A percentile compares a stretch with the other conserved stretches of the same genome.
Conservation (phyloP, 2,329 filamentous ascomycete genomes). For the Oidium heveae region DNA sequence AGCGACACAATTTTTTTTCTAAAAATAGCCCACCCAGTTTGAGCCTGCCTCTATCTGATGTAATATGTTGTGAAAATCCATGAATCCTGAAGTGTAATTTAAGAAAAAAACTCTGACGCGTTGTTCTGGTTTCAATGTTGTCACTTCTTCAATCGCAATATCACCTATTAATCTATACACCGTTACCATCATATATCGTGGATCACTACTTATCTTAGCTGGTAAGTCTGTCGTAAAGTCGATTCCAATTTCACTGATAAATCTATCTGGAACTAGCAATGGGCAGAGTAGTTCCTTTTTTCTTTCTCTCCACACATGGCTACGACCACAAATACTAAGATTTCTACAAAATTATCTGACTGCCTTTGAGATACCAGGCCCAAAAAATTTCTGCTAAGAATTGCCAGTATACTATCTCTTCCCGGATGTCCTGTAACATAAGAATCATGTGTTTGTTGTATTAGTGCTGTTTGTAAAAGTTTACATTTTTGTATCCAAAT, state of each 20-base stretch:
- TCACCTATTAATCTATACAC: background rate
- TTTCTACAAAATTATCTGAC: background rate
- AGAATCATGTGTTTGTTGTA: background rate
- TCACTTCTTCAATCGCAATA: background rate
- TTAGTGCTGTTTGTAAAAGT: background rate
- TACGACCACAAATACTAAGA: background rate
- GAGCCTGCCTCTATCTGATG: background rate
- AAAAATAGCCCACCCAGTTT: background rate
- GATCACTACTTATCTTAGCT: background rate
- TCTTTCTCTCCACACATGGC: background rate
- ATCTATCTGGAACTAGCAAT: background rate
- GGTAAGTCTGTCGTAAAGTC: background rate
- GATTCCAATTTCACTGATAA: conserved; percentile 1
- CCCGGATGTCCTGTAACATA: background rate
- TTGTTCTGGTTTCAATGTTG: background rate
- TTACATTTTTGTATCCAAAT: background rate
- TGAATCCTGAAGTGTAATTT: background rate
- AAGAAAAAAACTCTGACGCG: background rate
- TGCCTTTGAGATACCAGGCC: background rate
- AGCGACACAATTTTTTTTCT: background rate
- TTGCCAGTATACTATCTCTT: background rate
- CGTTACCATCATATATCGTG: background rate
- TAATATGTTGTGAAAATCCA: background rate
- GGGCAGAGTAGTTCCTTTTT: background rate
- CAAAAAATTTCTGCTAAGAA: background rate